phyloP scores from a whole-genome alignment of 129 eudicot genomes.

The Flaveria sonorensis region DNA sequence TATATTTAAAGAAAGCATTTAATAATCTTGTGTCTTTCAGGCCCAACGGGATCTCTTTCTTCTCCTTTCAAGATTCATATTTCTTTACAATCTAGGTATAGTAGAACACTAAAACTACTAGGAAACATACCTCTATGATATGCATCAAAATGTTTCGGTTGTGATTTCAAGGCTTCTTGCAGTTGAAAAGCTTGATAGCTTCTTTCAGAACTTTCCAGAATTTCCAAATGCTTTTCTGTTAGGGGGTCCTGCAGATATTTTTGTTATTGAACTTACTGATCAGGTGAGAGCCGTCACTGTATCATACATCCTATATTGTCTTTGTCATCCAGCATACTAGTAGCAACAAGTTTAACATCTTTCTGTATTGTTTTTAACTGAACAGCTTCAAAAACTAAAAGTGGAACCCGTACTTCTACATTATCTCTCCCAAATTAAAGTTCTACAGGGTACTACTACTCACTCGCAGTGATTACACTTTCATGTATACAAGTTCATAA shows the following conservation, averaged over 20 bases:
- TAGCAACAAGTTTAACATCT: not conserved
- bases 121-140: not conserved
- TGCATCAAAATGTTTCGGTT: conserved; percentile 15
- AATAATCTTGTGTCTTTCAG: conserved; percentile 37
- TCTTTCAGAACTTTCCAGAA: conserved; percentile 69
- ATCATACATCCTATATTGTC: too few species aligned
- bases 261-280: conserved; percentile 84
- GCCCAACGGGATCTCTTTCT: conserved; percentile 89
- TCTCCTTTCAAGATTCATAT: conserved; percentile 82
- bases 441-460: conserved; percentile 58
- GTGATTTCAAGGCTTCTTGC: conserved; percentile 23
- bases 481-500: not conserved
- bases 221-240: conserved; percentile 81
- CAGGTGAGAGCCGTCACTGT: conserved; percentile 49
- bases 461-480: not conserved
- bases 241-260: conserved; percentile 80
- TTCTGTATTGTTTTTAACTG: not conserved
- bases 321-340: not conserved
- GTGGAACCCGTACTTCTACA: conserved; percentile 96
- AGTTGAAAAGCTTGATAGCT: conserved; percentile 73
- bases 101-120: not conserved
- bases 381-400: conserved; percentile 81
- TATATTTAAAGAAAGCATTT: too few species aligned
- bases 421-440: conserved; percentile 69
- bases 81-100: conserved; percentile 75